A percentile compares a stretch with the other conserved stretches of the same genome.
These are phyloP conservation scores for Starmerella bombicola DNA, from an alignment of 805 yeast genomes.

Conservation along the genomic window DNA sequence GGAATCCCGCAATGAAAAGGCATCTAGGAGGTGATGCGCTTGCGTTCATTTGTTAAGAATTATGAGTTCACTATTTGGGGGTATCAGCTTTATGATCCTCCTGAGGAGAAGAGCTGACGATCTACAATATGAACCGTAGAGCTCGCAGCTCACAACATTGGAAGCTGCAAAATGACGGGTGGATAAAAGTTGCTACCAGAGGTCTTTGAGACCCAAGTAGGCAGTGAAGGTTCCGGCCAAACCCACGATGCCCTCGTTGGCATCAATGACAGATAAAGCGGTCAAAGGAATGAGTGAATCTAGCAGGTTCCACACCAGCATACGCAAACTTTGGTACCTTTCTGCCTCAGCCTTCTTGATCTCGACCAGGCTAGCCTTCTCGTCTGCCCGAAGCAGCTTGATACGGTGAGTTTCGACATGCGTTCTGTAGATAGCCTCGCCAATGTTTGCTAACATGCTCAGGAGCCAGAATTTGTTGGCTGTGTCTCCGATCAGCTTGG, in stretches of 20 bases:
- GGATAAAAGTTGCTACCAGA: constrained; percentile 13
- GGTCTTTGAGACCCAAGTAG: constrained; percentile 46
- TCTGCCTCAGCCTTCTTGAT: constrained; percentile 28
- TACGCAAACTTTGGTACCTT: constrained; percentile 20
- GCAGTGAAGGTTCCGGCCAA: constrained; percentile 77
- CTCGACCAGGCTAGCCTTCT: constrained; percentile 33
- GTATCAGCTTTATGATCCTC: too few species aligned
- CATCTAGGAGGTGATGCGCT: too few species aligned
- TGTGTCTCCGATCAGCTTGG: constrained; percentile 13
- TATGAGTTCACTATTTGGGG: too few species aligned
- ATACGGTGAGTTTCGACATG: constrained; percentile 34
- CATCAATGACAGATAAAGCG: constrained; percentile 45
- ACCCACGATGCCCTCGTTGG: constrained; percentile 72
- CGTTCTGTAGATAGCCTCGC: constrained; percentile 45
- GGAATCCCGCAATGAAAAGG: too few species aligned
- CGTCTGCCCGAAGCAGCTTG: constrained; percentile 18
- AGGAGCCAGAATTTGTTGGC: constrained; percentile 52
- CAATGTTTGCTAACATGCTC: constrained; percentile 52
- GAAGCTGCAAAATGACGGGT: too few species aligned
- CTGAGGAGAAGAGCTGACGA: too few species aligned
- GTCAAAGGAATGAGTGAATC: constrained; percentile 68
- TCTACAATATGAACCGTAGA: too few species aligned
- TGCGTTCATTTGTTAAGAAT: too few species aligned
- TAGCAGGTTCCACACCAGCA: constrained; percentile 58
- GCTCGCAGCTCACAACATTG: too few species aligned